Percentiles rank a stretch among this genome's conserved stretches.
Conservation (phyloP, 306 rosid genomes). For the Sphenostylis stenocarpa region DNA sequence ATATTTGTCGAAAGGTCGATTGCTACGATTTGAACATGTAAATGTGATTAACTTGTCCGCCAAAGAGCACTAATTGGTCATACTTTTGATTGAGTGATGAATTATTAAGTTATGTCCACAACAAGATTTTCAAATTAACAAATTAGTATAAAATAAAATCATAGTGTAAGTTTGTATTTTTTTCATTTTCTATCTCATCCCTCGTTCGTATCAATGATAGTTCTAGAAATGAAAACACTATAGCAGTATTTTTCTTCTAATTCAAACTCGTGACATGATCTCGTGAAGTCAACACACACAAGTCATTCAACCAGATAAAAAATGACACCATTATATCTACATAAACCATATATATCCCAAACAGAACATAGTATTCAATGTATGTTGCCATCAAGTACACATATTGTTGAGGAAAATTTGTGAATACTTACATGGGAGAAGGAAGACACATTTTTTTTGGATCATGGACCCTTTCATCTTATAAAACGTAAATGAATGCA, state of each 20-base stretch:
- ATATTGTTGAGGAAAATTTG: no score
- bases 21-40: not conserved
- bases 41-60: not conserved
- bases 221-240: not conserved
- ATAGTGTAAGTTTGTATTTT: no score
- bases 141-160: no score
- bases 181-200: no score
- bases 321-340: not conserved
- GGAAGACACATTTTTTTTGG: no score
- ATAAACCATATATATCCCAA: not conserved
- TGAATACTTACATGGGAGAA: not conserved
- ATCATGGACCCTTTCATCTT: not conserved
- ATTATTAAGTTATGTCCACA: not conserved
- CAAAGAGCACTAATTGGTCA: not conserved
- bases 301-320: not conserved
- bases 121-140: not conserved
- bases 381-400: not conserved
- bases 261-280: not conserved
- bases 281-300: not conserved
- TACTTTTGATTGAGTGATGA: not conserved
- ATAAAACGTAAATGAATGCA: not conserved
- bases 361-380: not conserved
- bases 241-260: not conserved
- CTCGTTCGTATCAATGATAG: not conserved
- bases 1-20: not conserved